Conservation (phyloP, 2,329 filamentous ascomycete species). For the Fusarium torreyae region DNA sequence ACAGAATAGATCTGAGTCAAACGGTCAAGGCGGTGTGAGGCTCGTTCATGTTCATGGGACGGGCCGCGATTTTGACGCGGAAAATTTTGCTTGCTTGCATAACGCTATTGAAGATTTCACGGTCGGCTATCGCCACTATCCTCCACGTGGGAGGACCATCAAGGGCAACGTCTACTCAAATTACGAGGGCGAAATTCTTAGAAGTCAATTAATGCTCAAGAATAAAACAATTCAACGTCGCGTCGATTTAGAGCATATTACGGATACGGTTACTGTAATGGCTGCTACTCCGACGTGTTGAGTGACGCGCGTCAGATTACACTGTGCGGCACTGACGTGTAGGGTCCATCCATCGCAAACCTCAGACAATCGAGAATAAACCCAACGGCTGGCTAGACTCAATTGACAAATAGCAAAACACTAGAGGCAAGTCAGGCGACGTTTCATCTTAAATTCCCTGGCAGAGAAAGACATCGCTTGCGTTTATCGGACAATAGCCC, state of each 20-base stretch:
- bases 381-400: conserved; percentile 14
- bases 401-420: conserved; percentile 8
- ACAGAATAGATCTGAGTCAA: conserved; percentile 8
- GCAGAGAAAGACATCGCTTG: not conserved
- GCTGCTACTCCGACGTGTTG: not conserved
- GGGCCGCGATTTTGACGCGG: conserved; percentile 18
- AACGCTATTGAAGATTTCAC: not conserved
- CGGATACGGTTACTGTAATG: no score
- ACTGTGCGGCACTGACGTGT: conserved; percentile 27
- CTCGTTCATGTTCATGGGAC: conserved; percentile 16
- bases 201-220: no score
- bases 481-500: not conserved
- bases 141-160: no score
- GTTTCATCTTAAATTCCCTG: conserved; percentile 30
- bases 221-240: not conserved
- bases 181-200: no score
- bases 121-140: not conserved
- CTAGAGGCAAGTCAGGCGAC: conserved; percentile 2
- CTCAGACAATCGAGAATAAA: not conserved
- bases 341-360: conserved; percentile 6
- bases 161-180: no score
- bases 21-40: conserved; percentile 19
- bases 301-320: conserved; percentile 9
- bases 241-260: no score
- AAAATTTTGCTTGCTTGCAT: conserved; percentile 22